Percentiles rank a stretch among this genome's conserved stretches.
Conservation (phyloP, 495 filamentous ascomycete species). For the Eremomyces bilateralis region DNA sequence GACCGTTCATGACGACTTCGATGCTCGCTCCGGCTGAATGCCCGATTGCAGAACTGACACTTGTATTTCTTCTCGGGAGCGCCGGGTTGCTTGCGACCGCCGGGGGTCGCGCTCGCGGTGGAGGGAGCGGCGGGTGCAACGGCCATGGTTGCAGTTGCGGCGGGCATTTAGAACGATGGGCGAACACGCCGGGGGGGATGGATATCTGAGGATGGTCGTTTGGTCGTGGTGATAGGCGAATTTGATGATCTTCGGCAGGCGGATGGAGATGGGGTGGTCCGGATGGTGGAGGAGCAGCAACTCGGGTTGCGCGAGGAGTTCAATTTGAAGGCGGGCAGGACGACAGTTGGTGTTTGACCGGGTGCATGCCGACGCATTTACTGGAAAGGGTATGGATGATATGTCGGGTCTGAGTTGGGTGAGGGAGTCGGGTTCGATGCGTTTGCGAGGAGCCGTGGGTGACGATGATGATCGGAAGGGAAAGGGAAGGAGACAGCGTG, state of each 20-base stretch:
- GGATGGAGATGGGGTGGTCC: background rate
- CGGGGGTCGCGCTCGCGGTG: conserved; percentile 8
- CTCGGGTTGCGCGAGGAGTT: background rate
- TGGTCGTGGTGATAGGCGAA: background rate
- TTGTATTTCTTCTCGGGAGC: conserved; percentile 95
- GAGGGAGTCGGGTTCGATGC: background rate
- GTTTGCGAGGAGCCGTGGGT: background rate
- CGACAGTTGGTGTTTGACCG: background rate
- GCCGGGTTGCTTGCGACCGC: conserved; percentile 14
- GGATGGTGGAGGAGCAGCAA: background rate
- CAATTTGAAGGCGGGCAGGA: too few relatives aligned
- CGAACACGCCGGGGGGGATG: background rate
- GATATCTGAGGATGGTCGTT: background rate
- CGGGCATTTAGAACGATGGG: background rate
- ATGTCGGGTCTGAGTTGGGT: background rate
- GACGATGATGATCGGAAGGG: background rate
- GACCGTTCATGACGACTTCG: conserved; percentile 92
- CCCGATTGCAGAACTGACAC: conserved; percentile 94
- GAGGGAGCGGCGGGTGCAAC: conserved; percentile 11
- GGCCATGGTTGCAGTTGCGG: conserved; percentile 16
- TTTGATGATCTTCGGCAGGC: background rate
- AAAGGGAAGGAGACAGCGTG: too few relatives aligned
- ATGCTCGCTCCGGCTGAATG: conserved; percentile 94
- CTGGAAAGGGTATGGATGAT: background rate
- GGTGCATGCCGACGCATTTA: too few relatives aligned